These are phyloP conservation scores for Backusella westeae DNA, from an alignment of 192 early-diverging fungal species.

Conservation along the genomic window DNA sequence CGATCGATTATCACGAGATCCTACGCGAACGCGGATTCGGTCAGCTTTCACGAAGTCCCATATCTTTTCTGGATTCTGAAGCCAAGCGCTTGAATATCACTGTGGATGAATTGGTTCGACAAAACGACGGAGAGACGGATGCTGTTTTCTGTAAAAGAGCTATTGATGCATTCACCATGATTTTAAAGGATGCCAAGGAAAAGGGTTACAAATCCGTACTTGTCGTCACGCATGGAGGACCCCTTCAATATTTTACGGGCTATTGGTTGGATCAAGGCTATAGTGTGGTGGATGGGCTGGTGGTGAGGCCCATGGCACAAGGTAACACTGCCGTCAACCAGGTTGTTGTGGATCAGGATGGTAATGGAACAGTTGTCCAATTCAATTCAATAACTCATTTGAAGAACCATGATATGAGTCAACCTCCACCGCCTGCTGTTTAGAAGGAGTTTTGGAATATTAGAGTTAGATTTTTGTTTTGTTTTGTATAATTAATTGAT, in stretches of 20 bases:
- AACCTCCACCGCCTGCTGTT: slow-evolving; percentile 8
- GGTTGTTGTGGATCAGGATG: background rate
- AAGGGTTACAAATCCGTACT: slow-evolving; percentile 13
- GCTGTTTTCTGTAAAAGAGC: slow-evolving; percentile 10
- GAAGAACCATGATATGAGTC: background rate
- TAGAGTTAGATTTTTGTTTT: background rate
- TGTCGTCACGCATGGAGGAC: slow-evolving; percentile 31
- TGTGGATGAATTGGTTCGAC: background rate
- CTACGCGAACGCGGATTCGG: slow-evolving; percentile 29
- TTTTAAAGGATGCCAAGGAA: slow-evolving; percentile 12
- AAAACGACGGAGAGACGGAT: slow-evolving; percentile 20
- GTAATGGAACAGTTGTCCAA: background rate
- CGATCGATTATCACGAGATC: background rate
- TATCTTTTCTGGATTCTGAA: background rate
- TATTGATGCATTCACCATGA: background rate
- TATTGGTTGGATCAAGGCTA: slow-evolving; percentile 16
- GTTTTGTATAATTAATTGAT: background rate
- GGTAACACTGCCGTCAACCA: slow-evolving; percentile 15
- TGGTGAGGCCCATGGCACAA: background rate
- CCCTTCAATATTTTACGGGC: background rate
- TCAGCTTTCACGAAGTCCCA: slow-evolving; percentile 6
- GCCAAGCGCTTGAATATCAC: background rate
- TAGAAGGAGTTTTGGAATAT: background rate
- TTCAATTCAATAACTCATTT: slow-evolving; percentile 16
- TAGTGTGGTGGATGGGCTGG: background rate